Base-by-base conservation (phyloP, 2,329 filamentous ascomycete species). In the Diaporthe citrichinensis region DNA sequence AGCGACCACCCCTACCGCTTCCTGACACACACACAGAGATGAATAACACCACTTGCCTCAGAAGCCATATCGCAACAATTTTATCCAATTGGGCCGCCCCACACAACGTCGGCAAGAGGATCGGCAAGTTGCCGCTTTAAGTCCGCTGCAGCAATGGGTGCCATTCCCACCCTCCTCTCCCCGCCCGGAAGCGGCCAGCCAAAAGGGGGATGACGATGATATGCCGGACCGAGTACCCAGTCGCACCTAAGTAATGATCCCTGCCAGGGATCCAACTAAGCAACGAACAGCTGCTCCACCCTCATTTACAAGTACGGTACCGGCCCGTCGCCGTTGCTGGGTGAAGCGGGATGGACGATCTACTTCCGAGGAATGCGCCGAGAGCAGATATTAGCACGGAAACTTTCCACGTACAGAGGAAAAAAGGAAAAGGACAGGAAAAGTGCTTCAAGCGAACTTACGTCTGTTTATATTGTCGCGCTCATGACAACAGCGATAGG, bases 241-340 rank as follows among this genome's bases (percentile, higher is more conserved):
- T 69, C 49, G 34, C 31, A 68, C 34, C 65, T 36, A 69, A 53
- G 34, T 69, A 55, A 55, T 69, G 49, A 69, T 55, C 65, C 65
- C 36, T 69, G 65, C 65, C 65, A 55, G 31, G 34, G 65, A 69
- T 69, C 65, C 65, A 69, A 55, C 65, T 69, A 53, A 68, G 65
- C 65, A 68, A 53, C 65, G 39, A 53, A 14, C 15, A 53, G 65
- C 5, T 53, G 31, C 65, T 68, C 65, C 65, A 68, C 65, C 46
- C 34, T 68, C 34, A 25, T 53, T 68, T 53, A 39, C 46, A 62
- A 20, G 39, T 25, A 39, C 34, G 41, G n/a, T 31, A 28, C 49
- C 49, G 46, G 49, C 34, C 49, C 49, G 65, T 55, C 17, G 65
- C 41, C 49, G 46, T 39, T 51, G 65, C 34, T 55, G 34, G 28